Evolutionary conservation across 2,329 filamentous ascomycete species (phyloP), one percentile per base, ranked within the genome.

Genomic region (Botrytis porri): DNA sequence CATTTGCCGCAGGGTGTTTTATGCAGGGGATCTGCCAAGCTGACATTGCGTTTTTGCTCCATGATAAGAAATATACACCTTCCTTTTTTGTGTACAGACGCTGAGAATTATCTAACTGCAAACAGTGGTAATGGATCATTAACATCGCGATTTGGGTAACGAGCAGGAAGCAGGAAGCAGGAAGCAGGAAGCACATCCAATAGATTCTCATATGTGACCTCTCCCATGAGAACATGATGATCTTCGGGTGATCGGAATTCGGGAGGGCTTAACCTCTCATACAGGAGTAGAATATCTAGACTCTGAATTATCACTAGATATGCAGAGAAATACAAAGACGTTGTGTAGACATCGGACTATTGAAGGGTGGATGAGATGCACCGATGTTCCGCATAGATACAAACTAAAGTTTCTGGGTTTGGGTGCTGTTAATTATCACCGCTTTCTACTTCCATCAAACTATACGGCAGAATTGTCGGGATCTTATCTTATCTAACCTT

Each of bases 31-130:
- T 65, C 20, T 37, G 20, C 37, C 18, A 43, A 48, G 20, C 20
- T 22, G 18, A 25, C 39, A 64, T 64, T 64, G 61, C 61, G 37
- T 64, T 32, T 32, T 43, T 29, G 61, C 61, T 45, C 1, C 45
- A 65, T 25, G 63, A 65, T 65, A 65, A 65, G 63, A n/a, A 48
- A 20, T 4, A 48, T 48, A 37, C 63, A 65, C 63, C 63, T 48
- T 48, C 63, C 41, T n/a, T 22, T 43, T 48, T 35, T 7, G 63
- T 48, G 22, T 65, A 37, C 41, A 48, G 18, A 25, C 51, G 6
- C 51, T 57, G n/a, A 29, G 8, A 18, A 32, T 29, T 18, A 8
- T 57, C n/a, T 18, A 57, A 8, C 51, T 54, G 12, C 12, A 54
- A 54, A 4, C 25, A 54, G 48, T n/a, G n/a, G n/a, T 14, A 29